Percentiles rank a stretch among this genome's conserved stretches.
phyloP scores from a whole-genome alignment of 192 early-diverging fungal genomes.

The Rhizophlyctis rosea region DNA sequence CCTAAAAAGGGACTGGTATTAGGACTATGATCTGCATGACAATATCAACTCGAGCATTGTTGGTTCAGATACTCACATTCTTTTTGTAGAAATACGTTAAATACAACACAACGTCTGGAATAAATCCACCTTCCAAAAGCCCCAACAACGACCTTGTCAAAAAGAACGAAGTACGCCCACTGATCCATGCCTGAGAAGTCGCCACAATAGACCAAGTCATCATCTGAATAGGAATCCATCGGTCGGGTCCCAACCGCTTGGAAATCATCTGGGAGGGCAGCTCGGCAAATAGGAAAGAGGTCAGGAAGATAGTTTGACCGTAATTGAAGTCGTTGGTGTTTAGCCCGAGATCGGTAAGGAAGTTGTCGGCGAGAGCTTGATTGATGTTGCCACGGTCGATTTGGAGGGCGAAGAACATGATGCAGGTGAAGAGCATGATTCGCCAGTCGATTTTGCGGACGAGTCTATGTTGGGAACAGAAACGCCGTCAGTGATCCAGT shows the following conservation, averaged over 20 bases:
- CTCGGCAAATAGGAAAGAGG: constrained; percentile 42
- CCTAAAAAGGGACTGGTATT: not conserved
- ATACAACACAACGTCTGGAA: constrained; percentile 49
- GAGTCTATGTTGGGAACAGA: constrained; percentile 11
- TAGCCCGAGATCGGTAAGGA: constrained; percentile 41
- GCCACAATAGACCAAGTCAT: constrained; percentile 24
- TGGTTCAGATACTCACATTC: not conserved
- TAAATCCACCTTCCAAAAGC: constrained; percentile 50
- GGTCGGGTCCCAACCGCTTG: constrained; percentile 46
- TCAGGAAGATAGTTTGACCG: constrained; percentile 45
- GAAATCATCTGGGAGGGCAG: constrained; percentile 52
- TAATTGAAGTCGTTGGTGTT: constrained; percentile 44
- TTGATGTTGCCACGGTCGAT: constrained; percentile 47
- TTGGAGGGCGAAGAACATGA: constrained; percentile 57
- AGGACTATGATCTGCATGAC: not conserved
- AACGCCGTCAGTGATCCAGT: not conserved
- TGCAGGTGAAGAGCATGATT: constrained; percentile 35
- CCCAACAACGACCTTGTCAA: constrained; percentile 47
- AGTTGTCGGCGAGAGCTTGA: constrained; percentile 22
- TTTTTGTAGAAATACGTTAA: constrained; percentile 53
- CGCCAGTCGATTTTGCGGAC: constrained; percentile 48
- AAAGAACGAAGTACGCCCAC: constrained; percentile 40
- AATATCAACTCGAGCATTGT: too few species aligned
- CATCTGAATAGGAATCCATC: constrained; percentile 53
- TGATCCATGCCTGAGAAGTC: constrained; percentile 31